phyloP scores from a whole-genome alignment of 2,329 filamentous ascomycete species.

The Penicillium freii region DNA sequence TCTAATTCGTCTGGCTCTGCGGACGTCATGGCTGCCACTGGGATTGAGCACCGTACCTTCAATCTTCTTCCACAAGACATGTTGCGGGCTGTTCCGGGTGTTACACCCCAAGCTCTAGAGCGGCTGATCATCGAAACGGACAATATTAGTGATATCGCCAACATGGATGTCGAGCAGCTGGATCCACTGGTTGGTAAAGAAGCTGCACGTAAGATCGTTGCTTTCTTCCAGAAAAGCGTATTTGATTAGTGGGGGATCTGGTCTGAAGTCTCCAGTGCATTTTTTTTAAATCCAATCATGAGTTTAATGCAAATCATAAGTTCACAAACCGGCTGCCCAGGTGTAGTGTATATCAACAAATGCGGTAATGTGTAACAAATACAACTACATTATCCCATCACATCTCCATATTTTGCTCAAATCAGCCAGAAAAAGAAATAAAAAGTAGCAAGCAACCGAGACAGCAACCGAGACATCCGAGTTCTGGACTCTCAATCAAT shows the following conservation, averaged over 20 bases:
- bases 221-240: conserved; percentile 73
- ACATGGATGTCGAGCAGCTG: conserved; percentile 74
- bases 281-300: not conserved
- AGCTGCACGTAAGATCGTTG: conserved; percentile 70
- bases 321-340: not conserved
- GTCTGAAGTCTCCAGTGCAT: not conserved
- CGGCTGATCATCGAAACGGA: conserved; percentile 69
- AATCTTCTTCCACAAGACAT: conserved; percentile 88
- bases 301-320: not conserved
- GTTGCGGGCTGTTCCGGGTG: conserved; percentile 78
- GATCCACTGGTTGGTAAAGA: conserved; percentile 73
- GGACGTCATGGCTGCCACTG: conserved; percentile 57
- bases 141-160: conserved; percentile 78
- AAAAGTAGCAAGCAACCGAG: conserved; percentile 1
- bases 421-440: not conserved
- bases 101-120: conserved; percentile 74
- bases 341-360: not conserved
- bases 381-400: not conserved
- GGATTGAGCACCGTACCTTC: conserved; percentile 62
- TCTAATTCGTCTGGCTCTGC: conserved; percentile 34
- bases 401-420: not conserved
- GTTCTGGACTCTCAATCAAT: not conserved
- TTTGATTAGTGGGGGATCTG: conserved; percentile 43
- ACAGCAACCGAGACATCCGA: conserved; percentile 6
- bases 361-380: not conserved